These are phyloP conservation scores for Polyporus arcularius DNA, from an alignment of 768 basidiomycete species.

Conservation along the genomic window DNA sequence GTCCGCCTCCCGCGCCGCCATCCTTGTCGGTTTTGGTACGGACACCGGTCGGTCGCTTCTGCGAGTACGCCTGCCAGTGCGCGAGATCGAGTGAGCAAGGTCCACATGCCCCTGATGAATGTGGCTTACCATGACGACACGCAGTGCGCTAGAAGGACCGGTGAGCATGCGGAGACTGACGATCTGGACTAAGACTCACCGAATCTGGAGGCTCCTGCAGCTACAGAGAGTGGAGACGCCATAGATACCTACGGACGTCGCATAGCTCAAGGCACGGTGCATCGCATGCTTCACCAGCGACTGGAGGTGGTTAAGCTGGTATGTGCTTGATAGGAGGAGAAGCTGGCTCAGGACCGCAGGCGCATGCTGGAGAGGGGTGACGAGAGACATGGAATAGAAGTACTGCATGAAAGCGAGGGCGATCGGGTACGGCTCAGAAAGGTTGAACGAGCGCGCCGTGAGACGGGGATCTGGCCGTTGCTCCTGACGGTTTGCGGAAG, in stretches of 20 bases:
- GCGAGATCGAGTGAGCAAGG: background rate
- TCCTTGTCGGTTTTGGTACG: constrained; percentile 53
- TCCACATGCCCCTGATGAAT: constrained; percentile 3
- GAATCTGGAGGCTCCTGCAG: constrained; percentile 85
- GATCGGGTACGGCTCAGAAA: constrained; percentile 90
- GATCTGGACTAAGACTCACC: constrained; percentile 46
- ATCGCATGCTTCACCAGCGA: constrained; percentile 90
- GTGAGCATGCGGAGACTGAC: background rate
- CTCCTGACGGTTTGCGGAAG: constrained; percentile 50
- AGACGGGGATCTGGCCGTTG: constrained; percentile 75
- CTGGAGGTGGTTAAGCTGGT: constrained; percentile 74
- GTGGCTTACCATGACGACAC: constrained; percentile 75
- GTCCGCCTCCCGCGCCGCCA: constrained; percentile 24
- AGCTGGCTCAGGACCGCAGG: constrained; percentile 89
- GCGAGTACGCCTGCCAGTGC: constrained; percentile 65
- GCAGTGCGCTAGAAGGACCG: constrained; percentile 56
- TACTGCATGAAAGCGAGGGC: constrained; percentile 91
- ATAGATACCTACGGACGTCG: constrained; percentile 88
- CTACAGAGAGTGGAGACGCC: constrained; percentile 93
- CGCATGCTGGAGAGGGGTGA: constrained; percentile 90
- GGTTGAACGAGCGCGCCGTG: constrained; percentile 72
- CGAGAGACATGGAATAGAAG: constrained; percentile 83
- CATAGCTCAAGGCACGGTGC: constrained; percentile 83
- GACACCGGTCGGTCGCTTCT: constrained; percentile 62
- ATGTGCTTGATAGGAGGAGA: constrained; percentile 80